Percentiles rank a stretch among this genome's conserved stretches.
These are phyloP conservation scores for Exobasidium cylindrosporum DNA, from an alignment of 1,284 basidiomycete genomes.

Conservation along the genomic window DNA sequence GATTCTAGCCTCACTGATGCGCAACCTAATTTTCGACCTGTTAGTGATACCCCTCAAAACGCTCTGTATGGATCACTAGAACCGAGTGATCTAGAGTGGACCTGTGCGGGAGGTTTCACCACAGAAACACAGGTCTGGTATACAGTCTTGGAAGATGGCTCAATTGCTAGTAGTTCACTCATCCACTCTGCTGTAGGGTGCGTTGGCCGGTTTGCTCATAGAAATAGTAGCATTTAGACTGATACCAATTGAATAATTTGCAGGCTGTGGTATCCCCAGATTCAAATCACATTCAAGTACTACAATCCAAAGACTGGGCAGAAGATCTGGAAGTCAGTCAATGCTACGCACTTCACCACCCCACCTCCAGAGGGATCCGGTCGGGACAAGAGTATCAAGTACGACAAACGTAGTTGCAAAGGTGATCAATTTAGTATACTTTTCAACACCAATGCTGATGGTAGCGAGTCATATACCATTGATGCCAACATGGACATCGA, in stretches of 20 bases:
- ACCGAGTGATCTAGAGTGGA: conserved; percentile 75
- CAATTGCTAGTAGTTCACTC: conserved; percentile 79
- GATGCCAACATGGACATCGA: conserved; percentile 75
- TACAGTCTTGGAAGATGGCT: conserved; percentile 76
- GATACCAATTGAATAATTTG: not conserved
- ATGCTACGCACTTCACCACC: conserved; percentile 77
- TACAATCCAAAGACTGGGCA: conserved; percentile 75
- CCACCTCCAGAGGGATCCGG: conserved; percentile 63
- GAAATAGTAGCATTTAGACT: not conserved
- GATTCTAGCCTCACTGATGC: conserved; percentile 21
- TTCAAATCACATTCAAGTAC: conserved; percentile 92
- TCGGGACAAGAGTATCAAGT: conserved; percentile 57
- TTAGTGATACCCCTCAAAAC: conserved; percentile 43
- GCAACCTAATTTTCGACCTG: conserved; percentile 44
- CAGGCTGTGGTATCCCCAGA: conserved; percentile 85
- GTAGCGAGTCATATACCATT: conserved; percentile 73
- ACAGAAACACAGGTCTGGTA: conserved; percentile 94
- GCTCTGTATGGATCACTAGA: conserved; percentile 68
- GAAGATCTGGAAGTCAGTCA: conserved; percentile 82
- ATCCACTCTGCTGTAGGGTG: conserved; percentile 94
- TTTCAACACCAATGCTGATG: conserved; percentile 64
- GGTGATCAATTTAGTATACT: conserved; percentile 77
- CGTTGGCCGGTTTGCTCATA: conserved; percentile 54
- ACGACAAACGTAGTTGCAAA: conserved; percentile 80
- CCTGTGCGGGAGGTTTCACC: conserved; percentile 74